Base-by-base conservation (phyloP, 169 alveolate genomes). In the Ichthyophthirius multifiliis region DNA sequence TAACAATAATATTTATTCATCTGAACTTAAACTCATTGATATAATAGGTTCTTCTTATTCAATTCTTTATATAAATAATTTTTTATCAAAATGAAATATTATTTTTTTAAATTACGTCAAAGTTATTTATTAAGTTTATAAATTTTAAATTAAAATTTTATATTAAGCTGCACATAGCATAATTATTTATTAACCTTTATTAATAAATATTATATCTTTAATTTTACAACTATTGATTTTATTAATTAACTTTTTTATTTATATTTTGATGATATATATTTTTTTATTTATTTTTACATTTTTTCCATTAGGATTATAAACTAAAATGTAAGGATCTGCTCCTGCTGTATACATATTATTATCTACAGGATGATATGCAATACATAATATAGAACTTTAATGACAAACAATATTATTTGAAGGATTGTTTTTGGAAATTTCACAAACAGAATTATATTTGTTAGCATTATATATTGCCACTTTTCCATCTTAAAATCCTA, bases 321-420 rank as follows among this genome's bases (percentile, higher is more conserved):
- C 71, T 55, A 55, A 7, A 34, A 55, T 55, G 31, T 55, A 55
- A 16, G 71, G 71, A 55, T 55, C 71, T 3, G 71, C 71, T 20
- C 71, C 71, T 10, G 71, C 71, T 15, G 71, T 27, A 39, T 55
- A 55, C 3, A 55, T 3, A 16, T 23, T 55, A 55, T 55, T 55
- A 20, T 16, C 18, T 27, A 27, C 10, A 27, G 71, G 71, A 23
- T 55, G 71, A 55, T 20, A 55, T 27, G 71, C 39, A 27, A 55
- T 34, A 27, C 43, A 13, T 5, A 55, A 39, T 13, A 55, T 39
- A 1, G 71, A 39, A 20, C 43, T 39, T 55, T 20, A 5, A 23
- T 55, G 71, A n/a, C 13, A 55, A 20, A 27, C 31, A n/a, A 27
- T 55, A 9, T 0, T 16, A 55, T 23, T 27, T 27, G 15, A 15